Conservation (phyloP, 1,139 yeast genomes). For the Hansenula sp. region DNA sequence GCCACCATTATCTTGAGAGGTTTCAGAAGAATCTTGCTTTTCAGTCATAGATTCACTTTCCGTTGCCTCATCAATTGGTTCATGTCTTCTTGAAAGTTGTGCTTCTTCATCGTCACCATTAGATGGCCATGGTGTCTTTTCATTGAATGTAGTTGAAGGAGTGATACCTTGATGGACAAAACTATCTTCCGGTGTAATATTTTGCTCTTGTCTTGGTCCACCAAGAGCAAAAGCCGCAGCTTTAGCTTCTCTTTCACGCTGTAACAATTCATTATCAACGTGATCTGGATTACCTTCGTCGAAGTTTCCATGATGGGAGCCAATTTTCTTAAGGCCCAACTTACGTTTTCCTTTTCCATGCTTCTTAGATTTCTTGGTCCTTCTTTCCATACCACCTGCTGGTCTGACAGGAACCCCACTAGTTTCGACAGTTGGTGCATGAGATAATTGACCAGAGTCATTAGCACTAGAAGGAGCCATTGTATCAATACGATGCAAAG, state of each 20-base stretch:
- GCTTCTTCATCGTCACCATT: neutral
- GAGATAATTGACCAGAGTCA: conserved; percentile 13
- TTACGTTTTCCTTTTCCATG: conserved; percentile 24
- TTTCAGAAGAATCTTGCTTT: conserved; percentile 2
- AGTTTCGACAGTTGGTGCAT: conserved; percentile 44
- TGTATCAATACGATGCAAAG: conserved; percentile 79
- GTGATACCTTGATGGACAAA: conserved; percentile 1
- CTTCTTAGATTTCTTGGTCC: conserved; percentile 37
- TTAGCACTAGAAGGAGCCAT: conserved; percentile 30
- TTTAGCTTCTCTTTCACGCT: conserved; percentile 35
- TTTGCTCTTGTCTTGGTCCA: conserved; percentile 1
- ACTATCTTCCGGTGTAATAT: conserved; percentile 14
- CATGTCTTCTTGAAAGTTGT: neutral
- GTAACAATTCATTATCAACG: conserved; percentile 27
- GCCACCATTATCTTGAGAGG: neutral
- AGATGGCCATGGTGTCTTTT: conserved; percentile 1
- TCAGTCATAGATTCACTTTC: conserved; percentile 1
- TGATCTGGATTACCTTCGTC: conserved; percentile 25
- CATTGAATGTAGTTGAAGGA: neutral
- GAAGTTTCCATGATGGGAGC: conserved; percentile 17
- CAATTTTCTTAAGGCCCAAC: conserved; percentile 22
- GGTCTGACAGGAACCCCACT: conserved; percentile 71
- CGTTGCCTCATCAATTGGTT: neutral
- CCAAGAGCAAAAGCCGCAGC: conserved; percentile 36
- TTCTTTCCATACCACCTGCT: conserved; percentile 72